Percentiles rank a stretch among this genome's conserved stretches.
Conservation (phyloP, 768 basidiomycete genomes). For the Russula dissimulans region DNA sequence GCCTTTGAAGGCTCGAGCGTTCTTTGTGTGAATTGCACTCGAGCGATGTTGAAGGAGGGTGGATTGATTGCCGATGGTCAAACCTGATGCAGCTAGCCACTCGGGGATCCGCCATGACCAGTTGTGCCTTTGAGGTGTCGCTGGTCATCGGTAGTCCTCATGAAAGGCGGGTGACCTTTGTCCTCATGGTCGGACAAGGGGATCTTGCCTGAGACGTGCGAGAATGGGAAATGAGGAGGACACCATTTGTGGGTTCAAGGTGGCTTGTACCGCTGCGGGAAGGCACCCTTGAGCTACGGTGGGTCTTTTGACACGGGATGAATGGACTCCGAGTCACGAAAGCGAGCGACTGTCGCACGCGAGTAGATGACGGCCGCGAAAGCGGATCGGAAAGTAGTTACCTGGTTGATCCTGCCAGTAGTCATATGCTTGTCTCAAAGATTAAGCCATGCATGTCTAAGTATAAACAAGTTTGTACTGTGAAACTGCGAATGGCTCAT, state of each 20-base stretch:
- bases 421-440: slow-evolving; percentile 80
- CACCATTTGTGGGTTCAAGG: slow-evolving; percentile 22
- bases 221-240: slow-evolving; percentile 38
- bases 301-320: neutral
- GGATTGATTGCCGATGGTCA: slow-evolving; percentile 33
- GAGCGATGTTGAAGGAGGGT: slow-evolving; percentile 24
- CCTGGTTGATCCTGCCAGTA: slow-evolving; percentile 82
- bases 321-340: slow-evolving; percentile 13
- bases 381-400: slow-evolving; percentile 54
- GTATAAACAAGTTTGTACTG: slow-evolving; percentile 50
- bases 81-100: slow-evolving; percentile 26
- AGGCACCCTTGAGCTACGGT: neutral
- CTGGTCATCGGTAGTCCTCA: slow-evolving; percentile 10
- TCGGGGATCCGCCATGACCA: slow-evolving; percentile 25
- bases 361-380: slow-evolving; percentile 24
- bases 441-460: slow-evolving; percentile 80
- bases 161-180: slow-evolving; percentile 26
- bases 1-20: slow-evolving; percentile 16
- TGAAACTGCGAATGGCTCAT: slow-evolving; percentile 79
- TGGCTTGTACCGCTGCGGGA: slow-evolving; percentile 8
- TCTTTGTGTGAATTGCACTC: slow-evolving; percentile 18
- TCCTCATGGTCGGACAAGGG: slow-evolving; percentile 23
- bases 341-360: slow-evolving; percentile 18
- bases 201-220: slow-evolving; percentile 35
- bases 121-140: neutral